Base-by-base conservation (phyloP, 2,329 filamentous ascomycete genomes). In the Venturia asperata region DNA sequence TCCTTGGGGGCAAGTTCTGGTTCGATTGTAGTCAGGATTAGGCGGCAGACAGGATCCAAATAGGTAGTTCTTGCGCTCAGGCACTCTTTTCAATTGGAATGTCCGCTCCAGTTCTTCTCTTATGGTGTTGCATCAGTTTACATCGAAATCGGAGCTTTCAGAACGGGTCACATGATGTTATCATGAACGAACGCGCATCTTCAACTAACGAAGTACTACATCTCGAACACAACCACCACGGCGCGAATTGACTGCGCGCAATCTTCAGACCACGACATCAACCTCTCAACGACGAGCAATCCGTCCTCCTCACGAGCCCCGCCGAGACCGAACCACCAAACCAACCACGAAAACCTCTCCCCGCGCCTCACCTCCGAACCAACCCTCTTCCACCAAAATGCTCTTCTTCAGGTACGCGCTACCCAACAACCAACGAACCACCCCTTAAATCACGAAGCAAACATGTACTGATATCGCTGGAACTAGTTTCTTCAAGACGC, bases 401-500 rank as follows among this genome's bases (percentile, higher is more conserved):
- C 64, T 65, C 27, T 65, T 65, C 58, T 65, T 65, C 47, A 65
- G 64, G 64, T 65, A 62, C 64, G 19, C n/a, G 41, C 19, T 47
- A 21, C 41, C 21, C 39, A 17, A 15, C 27, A 62, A n/a, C 24
- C 1, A 15, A 3, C 21, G 24, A 9, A 9, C 11, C n/a, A n/a
- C n/a, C n/a, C n/a, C n/a, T n/a, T n/a, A n/a, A 27, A 11, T 10
- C 11, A 27, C 6, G 13, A n/a, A n/a, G 11, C 27, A 34, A 58
- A 17, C 0, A 58, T n/a, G 6, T 34, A n/a, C 27, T 58, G 17
- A 58, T 10, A 9, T 7, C 19, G 6, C 10, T 5, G 15, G 30
- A 7, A 58, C 3, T 11, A 58, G 52, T 58, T 67, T 66, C 58
- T 66, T 67, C 64, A 97, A 97, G 79, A 97, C 93, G 64, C 89